A percentile compares a stretch with the other conserved stretches of the same genome.
These are phyloP conservation scores for Oryza officinalis DNA, from an alignment of 176 grass and related monocot species.

Conservation along the genomic window DNA sequence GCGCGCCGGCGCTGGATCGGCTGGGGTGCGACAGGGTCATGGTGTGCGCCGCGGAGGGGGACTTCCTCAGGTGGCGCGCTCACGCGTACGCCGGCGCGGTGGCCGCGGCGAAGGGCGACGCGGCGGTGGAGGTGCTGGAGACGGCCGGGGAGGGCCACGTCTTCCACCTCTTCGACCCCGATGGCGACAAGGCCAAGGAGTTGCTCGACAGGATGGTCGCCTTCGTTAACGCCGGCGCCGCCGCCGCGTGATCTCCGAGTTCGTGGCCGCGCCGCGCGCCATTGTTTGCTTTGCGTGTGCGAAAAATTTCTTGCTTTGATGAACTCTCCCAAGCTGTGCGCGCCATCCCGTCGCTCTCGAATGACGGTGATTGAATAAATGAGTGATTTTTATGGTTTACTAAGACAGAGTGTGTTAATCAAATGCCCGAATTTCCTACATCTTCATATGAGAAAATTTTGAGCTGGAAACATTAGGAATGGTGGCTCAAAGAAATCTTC, in stretches of 20 bases:
- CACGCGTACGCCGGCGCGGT: conserved; percentile 50
- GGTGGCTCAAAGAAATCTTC: too few species aligned
- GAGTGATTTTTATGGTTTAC: neutral
- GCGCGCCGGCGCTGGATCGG: conserved; percentile 3
- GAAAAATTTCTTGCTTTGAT: neutral
- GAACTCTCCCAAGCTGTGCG: neutral
- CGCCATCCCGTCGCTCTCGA: too few species aligned
- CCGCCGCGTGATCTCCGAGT: neutral
- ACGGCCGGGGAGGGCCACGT: conserved; percentile 47
- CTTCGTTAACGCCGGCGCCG: conserved; percentile 43
- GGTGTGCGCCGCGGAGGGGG: conserved; percentile 51
- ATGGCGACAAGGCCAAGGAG: conserved; percentile 50
- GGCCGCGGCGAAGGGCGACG: conserved; percentile 10
- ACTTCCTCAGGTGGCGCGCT: conserved; percentile 49
- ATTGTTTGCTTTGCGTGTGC: neutral
- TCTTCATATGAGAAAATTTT: too few species aligned
- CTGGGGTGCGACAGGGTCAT: conserved; percentile 48
- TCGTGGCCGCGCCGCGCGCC: too few species aligned
- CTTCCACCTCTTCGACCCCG: conserved; percentile 49
- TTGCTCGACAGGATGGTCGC: conserved; percentile 35
- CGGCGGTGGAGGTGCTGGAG: conserved; percentile 41
- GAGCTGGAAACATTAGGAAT: too few species aligned
- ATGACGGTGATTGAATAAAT: neutral
- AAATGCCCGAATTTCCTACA: too few species aligned
- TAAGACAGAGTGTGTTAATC: neutral